Base-by-base conservation (phyloP, 352 stramenopile genomes). In the Plasmopara viticola region DNA sequence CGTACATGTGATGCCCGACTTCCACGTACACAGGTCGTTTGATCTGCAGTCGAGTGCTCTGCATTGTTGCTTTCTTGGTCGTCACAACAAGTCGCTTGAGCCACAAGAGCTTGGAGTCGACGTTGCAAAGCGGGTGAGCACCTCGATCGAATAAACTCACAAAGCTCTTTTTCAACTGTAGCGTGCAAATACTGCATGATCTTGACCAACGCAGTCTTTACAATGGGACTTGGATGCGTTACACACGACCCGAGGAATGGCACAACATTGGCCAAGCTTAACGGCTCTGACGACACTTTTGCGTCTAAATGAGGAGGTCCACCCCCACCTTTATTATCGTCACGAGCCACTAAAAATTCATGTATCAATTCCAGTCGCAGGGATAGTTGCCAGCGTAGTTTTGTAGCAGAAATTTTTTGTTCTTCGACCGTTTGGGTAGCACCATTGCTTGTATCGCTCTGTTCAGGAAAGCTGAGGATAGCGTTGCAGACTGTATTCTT, bases 401-500 rank as follows among this genome's bases (percentile, higher is more conserved):
- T 25, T 25, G 20, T 25, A 25, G 20, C 20, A 25, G 3, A 25
- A 25, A 25, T 25, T 1, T 25, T 25, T 25, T 3, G 20, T 25
- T 25, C 20, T 25, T 25, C 20, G 20, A 25, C 20, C 20, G 20
- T 25, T 25, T 25, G 20, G 20, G 20, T 25, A 25, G 20, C 20
- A 25, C 20, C 20, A 25, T 25, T 58, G 1, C 45, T 55, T 25
- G 72, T n/a, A 29, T 87, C 71, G 2, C 48, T 69, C 35, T 87
- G 74, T 56, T 93, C 82, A 0, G 82, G 79, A 0, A 74, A 70
- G 38, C 77, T 81, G 15, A 93, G 59, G n/a, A 90, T 53, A 7
- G 79, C 79, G 37, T 88, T 90, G 46, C 66, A 85, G 0, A 90
- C 76, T 0, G 77, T 72, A 39, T 79, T 88, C 34, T 79, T 72